Evolutionary conservation across 176 grass and related monocot species (phyloP), one percentile per base, ranked within the genome.

Genomic region (Melocanna baccifera): DNA sequence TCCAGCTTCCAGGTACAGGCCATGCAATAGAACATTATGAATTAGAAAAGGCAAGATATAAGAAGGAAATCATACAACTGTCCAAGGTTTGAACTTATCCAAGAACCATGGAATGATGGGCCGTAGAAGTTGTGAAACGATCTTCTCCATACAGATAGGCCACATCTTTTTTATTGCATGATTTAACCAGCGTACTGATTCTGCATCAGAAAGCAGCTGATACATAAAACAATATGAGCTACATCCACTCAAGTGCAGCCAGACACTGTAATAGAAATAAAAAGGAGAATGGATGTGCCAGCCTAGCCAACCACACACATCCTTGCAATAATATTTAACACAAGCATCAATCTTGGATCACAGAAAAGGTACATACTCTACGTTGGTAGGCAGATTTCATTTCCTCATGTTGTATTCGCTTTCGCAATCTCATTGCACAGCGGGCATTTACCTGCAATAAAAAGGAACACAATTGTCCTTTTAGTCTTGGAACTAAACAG

Each of bases 21-120:
- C 7, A 85, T 40, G 63, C 25, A 78, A 61, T 46, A 42, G 40
- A 83, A 45, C 23, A 71, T 55, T 6, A 73, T 63, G 73, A 85
- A 39, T 42, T 16, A 40, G 23, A 73, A 39, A 78, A 68, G 11
- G 11, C 6, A 72, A 81, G 29, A 45, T 20, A 75, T 48, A 81
- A 83, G 59, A 48, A 77, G 50, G 50, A 84, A 90, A 88, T 42
- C 80, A 28, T 98, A 98, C 96, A 67, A 89, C 96, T 83, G 87
- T 93, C 91, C 91, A 92, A 59, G 96, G 96, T 85, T 98, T 98
- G 76, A 90, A 98, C 63, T 98, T 98, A 85, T 95, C 96, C 80
- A 98, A 84, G 63, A 98, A 98, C 93, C 93, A 98, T 11, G 96
- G 96, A 87, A 95, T 95, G 67, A 98, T 93, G 42, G 92, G 96